phyloP scores from a whole-genome alignment of 495 filamentous ascomycete species.

The Xylaria flabelliformis region DNA sequence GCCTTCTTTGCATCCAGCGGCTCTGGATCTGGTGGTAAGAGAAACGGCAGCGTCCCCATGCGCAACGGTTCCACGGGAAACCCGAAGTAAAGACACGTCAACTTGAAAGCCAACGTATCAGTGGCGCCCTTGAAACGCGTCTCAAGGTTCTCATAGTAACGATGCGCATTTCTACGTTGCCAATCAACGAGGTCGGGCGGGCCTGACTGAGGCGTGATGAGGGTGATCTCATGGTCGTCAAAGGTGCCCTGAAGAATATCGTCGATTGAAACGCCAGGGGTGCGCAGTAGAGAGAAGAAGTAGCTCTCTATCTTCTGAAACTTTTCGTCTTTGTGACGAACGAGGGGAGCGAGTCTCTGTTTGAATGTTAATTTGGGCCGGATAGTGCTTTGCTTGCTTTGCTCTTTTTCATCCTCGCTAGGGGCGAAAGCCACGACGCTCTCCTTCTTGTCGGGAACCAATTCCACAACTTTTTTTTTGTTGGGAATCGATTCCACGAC shows the following conservation, averaged over 20 bases:
- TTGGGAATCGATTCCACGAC: not conserved
- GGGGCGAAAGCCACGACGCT: not conserved
- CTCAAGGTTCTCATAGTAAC: slow-evolving; percentile 29
- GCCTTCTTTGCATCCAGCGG: not conserved
- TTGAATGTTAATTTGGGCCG: slow-evolving; percentile 28
- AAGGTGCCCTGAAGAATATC: slow-evolving; percentile 36
- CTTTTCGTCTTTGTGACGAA: slow-evolving; percentile 22
- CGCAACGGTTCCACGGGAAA: slow-evolving; percentile 37
- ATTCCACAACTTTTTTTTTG: not conserved
- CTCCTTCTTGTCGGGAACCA: not conserved
- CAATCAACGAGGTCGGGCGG: slow-evolving; percentile 27
- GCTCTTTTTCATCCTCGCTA: not conserved
- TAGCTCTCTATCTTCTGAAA: slow-evolving; percentile 33
- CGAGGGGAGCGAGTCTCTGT: slow-evolving; percentile 26
- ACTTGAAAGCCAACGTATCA: slow-evolving; percentile 34
- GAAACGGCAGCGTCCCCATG: slow-evolving; percentile 14
- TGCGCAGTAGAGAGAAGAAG: slow-evolving; percentile 32
- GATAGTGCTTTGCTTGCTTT: not conserved
- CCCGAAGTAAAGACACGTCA: slow-evolving; percentile 40
- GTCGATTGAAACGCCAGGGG: slow-evolving; percentile 26
- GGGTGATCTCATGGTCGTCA: slow-evolving; percentile 34
- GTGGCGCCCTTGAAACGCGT: slow-evolving; percentile 33
- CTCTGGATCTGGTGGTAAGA: slow-evolving; percentile 25
- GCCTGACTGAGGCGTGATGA: slow-evolving; percentile 31
- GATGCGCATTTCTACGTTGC: slow-evolving; percentile 30